phyloP scores from a whole-genome alignment of 768 basidiomycete genomes.

The Favolaschia claudopus region DNA sequence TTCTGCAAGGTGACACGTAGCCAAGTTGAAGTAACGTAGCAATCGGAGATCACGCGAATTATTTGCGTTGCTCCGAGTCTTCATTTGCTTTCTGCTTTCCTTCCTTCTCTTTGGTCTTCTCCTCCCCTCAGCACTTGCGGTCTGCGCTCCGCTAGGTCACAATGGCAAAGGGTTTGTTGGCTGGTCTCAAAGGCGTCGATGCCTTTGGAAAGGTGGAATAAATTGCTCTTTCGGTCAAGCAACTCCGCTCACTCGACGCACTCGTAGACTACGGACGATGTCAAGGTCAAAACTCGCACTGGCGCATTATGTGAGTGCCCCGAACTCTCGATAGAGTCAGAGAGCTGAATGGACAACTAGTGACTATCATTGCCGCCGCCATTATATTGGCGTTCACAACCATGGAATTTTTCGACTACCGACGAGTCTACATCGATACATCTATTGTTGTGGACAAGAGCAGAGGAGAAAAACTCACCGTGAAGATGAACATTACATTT shows the following conservation, averaged over 20 bases:
- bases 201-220: constrained; percentile 95
- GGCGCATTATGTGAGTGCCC: constrained; percentile 81
- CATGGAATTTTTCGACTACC: constrained; percentile 96
- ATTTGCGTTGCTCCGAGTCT: constrained; percentile 18
- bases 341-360: constrained; percentile 51
- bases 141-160: constrained; percentile 44
- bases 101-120: constrained; percentile 34
- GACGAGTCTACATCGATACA: constrained; percentile 85
- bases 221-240: not conserved
- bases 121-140: constrained; percentile 36
- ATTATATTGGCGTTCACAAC: constrained; percentile 92
- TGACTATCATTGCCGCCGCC: constrained; percentile 90
- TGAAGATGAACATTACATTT: constrained; percentile 92
- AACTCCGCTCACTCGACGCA: not conserved
- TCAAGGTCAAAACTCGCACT: constrained; percentile 97
- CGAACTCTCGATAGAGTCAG: not conserved
- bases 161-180: constrained; percentile 84
- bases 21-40: not conserved
- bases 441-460: constrained; percentile 95
- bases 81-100: constrained; percentile 19
- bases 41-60: constrained; percentile 16
- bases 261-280: constrained; percentile 94
- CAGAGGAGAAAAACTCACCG: constrained; percentile 92
- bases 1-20: constrained; percentile 32
- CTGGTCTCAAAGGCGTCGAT: constrained; percentile 88